Evolutionary conservation across 78 protist species (phyloP), one percentile per base, ranked within the genome.

Genomic region (Guillardia theta): DNA sequence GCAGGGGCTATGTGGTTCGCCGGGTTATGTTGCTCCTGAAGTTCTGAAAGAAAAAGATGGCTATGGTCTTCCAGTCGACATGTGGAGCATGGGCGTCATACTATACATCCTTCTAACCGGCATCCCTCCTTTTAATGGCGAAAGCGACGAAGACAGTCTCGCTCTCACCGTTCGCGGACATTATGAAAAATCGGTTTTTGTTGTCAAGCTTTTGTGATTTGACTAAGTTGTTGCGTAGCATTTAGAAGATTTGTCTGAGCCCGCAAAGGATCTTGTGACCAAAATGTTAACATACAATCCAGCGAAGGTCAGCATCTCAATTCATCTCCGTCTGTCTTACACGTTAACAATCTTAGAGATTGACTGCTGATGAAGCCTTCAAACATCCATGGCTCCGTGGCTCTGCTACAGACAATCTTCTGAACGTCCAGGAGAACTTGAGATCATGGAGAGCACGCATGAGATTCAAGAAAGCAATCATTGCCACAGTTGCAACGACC

Each of bases 11-110:
- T 88, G 93, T 41, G 93, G 54, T 12, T 88, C 93, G 21, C 93
- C 54, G 45, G 90, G n/a, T 27, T 78, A 78, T 8, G 90, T 78
- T n/a, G 90, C 90, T 4, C 90, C 90, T 18, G 90, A 78, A 30
- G 44, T 78, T 10, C 10, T 78, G 43, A 70, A 70, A 43, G 83
- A 70, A 24, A 70, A 70, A 24, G 41, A 70, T 6, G 83, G 83
- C 45, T 70, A 70, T 18, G 93, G 93, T 1, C 54, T 88, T 6
- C 46, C 93, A 2, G 93, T 48, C 46, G 93, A 88, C 64, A 88
- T 88, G 54, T 88, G 93, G 93, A 48, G 70, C 41, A 48, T 88
- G 93, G 93, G 64, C 70, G 93, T 88, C 2, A 88, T 88, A 18
- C 93, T 88, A 22, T 88, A 88, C 39, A 88, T 88, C 43, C 43